These are phyloP conservation scores for Coemansia sp. DNA, from an alignment of 192 early-diverging fungal genomes.

Conservation along the genomic window DNA sequence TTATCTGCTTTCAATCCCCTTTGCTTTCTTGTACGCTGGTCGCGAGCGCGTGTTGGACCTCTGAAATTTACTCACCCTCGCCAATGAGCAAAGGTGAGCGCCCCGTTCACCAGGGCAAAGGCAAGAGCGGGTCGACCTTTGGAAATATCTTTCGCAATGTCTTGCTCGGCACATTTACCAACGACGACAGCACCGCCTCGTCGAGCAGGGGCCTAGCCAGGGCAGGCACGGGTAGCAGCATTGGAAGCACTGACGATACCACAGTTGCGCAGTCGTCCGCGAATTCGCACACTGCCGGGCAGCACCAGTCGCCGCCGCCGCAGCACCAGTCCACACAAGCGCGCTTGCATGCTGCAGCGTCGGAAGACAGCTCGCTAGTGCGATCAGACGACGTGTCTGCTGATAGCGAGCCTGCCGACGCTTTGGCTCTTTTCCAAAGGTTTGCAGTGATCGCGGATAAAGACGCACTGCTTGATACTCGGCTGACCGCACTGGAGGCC, in stretches of 20 bases:
- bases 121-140: constrained; percentile 12
- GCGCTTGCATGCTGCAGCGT: background rate
- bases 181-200: constrained; percentile 13
- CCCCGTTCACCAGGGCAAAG: constrained; percentile 12
- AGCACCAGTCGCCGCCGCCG: background rate
- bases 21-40: background rate
- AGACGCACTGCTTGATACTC: constrained; percentile 15
- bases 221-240: background rate
- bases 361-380: background rate
- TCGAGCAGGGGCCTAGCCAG: constrained; percentile 6
- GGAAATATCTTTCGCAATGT: constrained; percentile 41
- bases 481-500: constrained; percentile 25
- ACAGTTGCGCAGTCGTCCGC: background rate
- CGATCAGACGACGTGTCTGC: constrained; percentile 3
- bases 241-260: background rate
- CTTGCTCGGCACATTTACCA: constrained; percentile 39
- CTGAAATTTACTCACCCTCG: background rate
- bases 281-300: constrained; percentile 2
- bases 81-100: constrained; percentile 18
- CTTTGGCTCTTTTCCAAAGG: constrained; percentile 25
- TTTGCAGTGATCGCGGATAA: constrained; percentile 12
- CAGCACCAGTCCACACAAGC: background rate
- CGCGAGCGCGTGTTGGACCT: background rate
- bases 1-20: background rate
- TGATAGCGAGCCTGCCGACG: constrained; percentile 17